phyloP scores from a whole-genome alignment of 1,284 basidiomycete genomes.

The Sphagnurus paluster region DNA sequence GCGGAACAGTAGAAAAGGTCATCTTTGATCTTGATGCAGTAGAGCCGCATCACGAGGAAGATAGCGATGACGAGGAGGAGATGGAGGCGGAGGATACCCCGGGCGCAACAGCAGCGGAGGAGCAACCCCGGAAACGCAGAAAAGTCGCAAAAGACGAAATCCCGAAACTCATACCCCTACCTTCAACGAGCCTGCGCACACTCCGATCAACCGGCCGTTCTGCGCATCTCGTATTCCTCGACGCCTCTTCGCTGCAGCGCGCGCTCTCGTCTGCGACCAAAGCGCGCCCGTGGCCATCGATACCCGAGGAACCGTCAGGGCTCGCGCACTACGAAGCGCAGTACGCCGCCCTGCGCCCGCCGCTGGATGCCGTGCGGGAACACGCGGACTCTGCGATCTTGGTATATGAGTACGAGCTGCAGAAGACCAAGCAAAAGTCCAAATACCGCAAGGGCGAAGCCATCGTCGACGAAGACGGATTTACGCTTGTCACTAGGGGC shows the following conservation, averaged over 20 bases:
- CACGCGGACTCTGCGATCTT: conserved; percentile 80
- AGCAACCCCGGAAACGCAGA: conserved; percentile 48
- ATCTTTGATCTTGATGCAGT: conserved; percentile 54
- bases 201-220: conserved; percentile 63
- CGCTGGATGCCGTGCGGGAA: conserved; percentile 65
- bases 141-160: conserved; percentile 38
- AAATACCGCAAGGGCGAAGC: conserved; percentile 78
- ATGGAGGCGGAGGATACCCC: conserved; percentile 31
- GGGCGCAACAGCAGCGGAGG: conserved; percentile 26
- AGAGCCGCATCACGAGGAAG: conserved; percentile 35
- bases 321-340: conserved; percentile 67
- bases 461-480: conserved; percentile 89
- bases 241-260: conserved; percentile 67
- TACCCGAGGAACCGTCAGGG: conserved; percentile 58
- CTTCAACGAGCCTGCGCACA: conserved; percentile 51
- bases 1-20: conserved; percentile 77
- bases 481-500: conserved; percentile 86
- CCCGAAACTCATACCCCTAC: conserved; percentile 59
- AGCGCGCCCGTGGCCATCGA: conserved; percentile 60
- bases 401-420: conserved; percentile 71
- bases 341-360: conserved; percentile 68
- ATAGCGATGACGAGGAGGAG: conserved; percentile 37
- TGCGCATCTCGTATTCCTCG: conserved; percentile 80
- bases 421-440: conserved; percentile 63
- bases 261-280: conserved; percentile 53